These are phyloP conservation scores for Fusarium pininemorale DNA, from an alignment of 2,329 filamentous ascomycete genomes.

Conservation along the genomic window DNA sequence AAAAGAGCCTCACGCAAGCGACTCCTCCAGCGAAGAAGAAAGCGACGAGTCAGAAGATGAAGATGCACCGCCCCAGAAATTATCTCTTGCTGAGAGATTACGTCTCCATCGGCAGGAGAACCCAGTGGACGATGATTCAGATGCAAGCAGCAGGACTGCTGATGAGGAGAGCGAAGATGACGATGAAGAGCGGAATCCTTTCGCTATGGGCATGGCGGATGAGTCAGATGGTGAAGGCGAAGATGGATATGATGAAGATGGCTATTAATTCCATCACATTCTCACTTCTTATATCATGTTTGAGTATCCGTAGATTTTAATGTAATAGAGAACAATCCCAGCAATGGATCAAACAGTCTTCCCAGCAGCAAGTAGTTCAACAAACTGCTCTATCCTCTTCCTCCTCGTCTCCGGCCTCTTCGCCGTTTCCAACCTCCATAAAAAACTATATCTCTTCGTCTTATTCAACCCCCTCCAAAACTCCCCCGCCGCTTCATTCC, in stretches of 20 bases:
- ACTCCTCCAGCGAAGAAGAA: background rate
- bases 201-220: constrained; percentile 47
- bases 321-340: constrained; percentile 1
- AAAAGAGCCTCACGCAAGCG: background rate
- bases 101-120: constrained; percentile 33
- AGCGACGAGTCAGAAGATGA: constrained; percentile 18
- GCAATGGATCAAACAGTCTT: constrained; percentile 41
- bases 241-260: constrained; percentile 26
- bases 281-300: background rate
- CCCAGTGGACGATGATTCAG: constrained; percentile 20
- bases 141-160: constrained; percentile 31
- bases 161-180: constrained; percentile 31
- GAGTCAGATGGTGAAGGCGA: constrained; percentile 46
- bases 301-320: background rate
- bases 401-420: constrained; percentile 48
- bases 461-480: constrained; percentile 57
- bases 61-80: constrained; percentile 7
- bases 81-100: constrained; percentile 31
- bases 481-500: constrained; percentile 45
- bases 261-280: background rate
- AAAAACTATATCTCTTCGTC: constrained; percentile 56
- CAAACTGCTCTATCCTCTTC: constrained; percentile 53
- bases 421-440: constrained; percentile 56
- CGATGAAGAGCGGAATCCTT: constrained; percentile 37
- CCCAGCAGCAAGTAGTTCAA: constrained; percentile 49